Conservation (phyloP, 106 monocot genomes). For the Dioscorea dumetorum region DNA sequence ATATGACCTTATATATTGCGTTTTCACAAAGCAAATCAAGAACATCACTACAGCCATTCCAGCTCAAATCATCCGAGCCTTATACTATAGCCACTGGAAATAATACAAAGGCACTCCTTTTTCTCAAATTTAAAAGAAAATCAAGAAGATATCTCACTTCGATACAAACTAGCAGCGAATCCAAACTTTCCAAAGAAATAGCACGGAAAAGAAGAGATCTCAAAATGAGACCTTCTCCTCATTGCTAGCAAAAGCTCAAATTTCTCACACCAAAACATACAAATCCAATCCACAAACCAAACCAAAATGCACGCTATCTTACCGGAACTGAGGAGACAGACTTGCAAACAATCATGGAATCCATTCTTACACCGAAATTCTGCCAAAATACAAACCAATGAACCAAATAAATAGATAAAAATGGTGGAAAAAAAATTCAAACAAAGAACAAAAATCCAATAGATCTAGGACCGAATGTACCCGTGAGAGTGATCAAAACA, state of each 20-base stretch:
- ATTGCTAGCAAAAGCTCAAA: too few species aligned
- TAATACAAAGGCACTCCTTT: not conserved
- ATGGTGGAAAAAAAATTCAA: not conserved
- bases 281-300: too few species aligned
- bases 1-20: too few species aligned
- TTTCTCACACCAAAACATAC: too few species aligned
- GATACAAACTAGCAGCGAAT: not conserved
- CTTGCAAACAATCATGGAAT: conserved; percentile 21
- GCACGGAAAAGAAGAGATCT: not conserved
- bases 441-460: not conserved
- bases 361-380: conserved; percentile 16
- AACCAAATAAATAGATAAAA: not conserved
- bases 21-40: too few species aligned
- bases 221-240: not conserved
- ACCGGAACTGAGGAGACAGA: conserved; percentile 15
- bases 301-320: too few species aligned
- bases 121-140: not conserved
- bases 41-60: too few species aligned
- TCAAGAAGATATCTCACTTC: not conserved
- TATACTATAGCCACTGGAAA: too few species aligned
- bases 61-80: too few species aligned
- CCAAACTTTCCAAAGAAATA: not conserved
- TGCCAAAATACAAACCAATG: not conserved
- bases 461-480: not conserved
- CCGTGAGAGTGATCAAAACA: not conserved